Evolutionary conservation across 2,329 filamentous ascomycete species (phyloP).

Genomic region (Arthroderma uncinatum): DNA sequence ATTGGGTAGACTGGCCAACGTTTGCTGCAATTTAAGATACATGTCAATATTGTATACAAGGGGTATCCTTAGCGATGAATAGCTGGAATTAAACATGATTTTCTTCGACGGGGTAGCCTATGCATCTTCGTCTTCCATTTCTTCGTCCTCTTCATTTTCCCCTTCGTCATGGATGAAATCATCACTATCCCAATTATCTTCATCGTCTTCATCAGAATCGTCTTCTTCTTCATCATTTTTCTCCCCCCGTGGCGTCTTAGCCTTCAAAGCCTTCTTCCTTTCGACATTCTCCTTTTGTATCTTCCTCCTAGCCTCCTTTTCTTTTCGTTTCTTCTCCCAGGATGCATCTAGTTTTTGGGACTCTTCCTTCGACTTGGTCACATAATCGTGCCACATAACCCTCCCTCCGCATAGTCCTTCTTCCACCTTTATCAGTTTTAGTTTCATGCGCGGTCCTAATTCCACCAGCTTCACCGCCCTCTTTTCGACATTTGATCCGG

Average conservation of each 20-base stretch:
- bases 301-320: slow-evolving; percentile 71
- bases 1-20: too few species aligned
- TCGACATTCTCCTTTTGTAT: slow-evolving; percentile 86
- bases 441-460: slow-evolving; percentile 75
- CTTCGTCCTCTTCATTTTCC: slow-evolving; percentile 23
- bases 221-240: slow-evolving; percentile 37
- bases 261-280: slow-evolving; percentile 60
- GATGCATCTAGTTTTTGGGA: slow-evolving; percentile 65
- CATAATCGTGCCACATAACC: slow-evolving; percentile 95
- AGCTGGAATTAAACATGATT: neutral
- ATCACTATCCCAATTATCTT: slow-evolving; percentile 44
- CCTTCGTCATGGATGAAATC: slow-evolving; percentile 38
- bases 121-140: neutral
- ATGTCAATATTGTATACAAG: neutral
- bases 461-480: slow-evolving; percentile 86
- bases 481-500: slow-evolving; percentile 55
- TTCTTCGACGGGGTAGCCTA: neutral
- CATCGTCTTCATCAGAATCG: slow-evolving; percentile 42
- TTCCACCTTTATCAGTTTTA: slow-evolving; percentile 90
- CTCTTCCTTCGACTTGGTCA: slow-evolving; percentile 72
- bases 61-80: neutral
- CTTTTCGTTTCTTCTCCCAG: slow-evolving; percentile 66
- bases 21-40: neutral
- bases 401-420: slow-evolving; percentile 83
- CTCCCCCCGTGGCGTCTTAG: slow-evolving; percentile 35